These are phyloP conservation scores for Diaporthe vexans DNA, from an alignment of 2,329 filamentous ascomycete genomes.

Conservation along the genomic window DNA sequence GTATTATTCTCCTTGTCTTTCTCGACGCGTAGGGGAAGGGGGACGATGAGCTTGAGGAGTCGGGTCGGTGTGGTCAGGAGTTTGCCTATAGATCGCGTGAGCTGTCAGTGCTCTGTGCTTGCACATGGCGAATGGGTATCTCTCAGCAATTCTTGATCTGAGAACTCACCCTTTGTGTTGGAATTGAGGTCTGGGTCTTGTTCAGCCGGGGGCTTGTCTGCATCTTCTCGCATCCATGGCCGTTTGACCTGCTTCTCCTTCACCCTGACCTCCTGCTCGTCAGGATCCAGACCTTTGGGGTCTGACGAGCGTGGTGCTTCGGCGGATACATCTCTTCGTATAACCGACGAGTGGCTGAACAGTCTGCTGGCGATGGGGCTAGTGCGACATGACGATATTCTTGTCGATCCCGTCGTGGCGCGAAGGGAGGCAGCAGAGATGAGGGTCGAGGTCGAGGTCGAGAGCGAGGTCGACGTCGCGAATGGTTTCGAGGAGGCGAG, in stretches of 20 bases:
- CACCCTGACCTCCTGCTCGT: slow-evolving; percentile 56
- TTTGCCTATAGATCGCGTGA: slow-evolving; percentile 66
- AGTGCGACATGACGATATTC: not conserved
- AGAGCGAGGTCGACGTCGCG: not conserved
- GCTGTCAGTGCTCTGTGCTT: slow-evolving; percentile 30
- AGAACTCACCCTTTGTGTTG: slow-evolving; percentile 50
- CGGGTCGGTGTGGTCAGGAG: slow-evolving; percentile 85
- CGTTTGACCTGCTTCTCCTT: slow-evolving; percentile 71
- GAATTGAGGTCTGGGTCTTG: slow-evolving; percentile 47
- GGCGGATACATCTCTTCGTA: slow-evolving; percentile 42
- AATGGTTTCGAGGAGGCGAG: slow-evolving; percentile 32
- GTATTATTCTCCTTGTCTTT: slow-evolving; percentile 51
- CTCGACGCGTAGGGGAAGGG: slow-evolving; percentile 67
- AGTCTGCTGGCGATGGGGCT: not conserved
- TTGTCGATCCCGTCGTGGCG: not conserved
- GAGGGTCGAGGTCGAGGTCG: slow-evolving; percentile 28
- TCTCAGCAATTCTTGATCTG: not conserved
- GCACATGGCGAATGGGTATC: not conserved
- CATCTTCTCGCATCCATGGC: slow-evolving; percentile 76
- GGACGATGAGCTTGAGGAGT: slow-evolving; percentile 84
- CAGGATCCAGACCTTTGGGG: slow-evolving; percentile 52
- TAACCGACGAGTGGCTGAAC: slow-evolving; percentile 21
- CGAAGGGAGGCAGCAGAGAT: not conserved
- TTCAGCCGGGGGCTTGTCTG: slow-evolving; percentile 56
- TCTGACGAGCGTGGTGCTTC: slow-evolving; percentile 49